Percentiles rank a stretch among this genome's conserved stretches.
Conservation (phyloP, 1,284 basidiomycete genomes). For the Ganoderma leucocontextum region DNA sequence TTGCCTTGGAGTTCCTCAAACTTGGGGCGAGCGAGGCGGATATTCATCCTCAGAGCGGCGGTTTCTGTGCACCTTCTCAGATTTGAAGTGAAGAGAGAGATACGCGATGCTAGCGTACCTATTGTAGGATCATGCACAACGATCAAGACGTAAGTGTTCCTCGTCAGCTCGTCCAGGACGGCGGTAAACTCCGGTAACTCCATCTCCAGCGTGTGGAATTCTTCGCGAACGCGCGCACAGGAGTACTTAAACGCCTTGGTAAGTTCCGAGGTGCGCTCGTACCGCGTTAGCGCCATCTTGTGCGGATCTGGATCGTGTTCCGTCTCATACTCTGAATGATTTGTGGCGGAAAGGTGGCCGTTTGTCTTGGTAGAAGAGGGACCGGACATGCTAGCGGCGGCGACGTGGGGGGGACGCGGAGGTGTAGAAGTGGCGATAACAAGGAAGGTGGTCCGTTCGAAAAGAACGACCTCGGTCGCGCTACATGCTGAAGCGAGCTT, state of each 20-base stretch:
- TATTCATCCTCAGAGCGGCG: conserved; percentile 85
- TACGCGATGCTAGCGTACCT: conserved; percentile 55
- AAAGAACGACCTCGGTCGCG: conserved; percentile 94
- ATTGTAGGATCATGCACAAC: conserved; percentile 89
- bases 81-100: conserved; percentile 11
- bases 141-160: conserved; percentile 93
- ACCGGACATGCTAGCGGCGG: conserved; percentile 35
- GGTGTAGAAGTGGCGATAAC: conserved; percentile 85
- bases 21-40: conserved; percentile 81
- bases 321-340: conserved; percentile 17
- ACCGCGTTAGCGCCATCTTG: conserved; percentile 80
- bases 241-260: conserved; percentile 95
- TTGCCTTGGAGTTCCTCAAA: conserved; percentile 86
- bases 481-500: conserved; percentile 87
- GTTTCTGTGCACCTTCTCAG: conserved; percentile 61
- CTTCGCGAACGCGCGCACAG: conserved; percentile 84
- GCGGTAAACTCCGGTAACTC: conserved; percentile 87
- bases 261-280: conserved; percentile 95
- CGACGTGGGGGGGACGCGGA: conserved; percentile 30
- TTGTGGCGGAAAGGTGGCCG: conserved; percentile 30
- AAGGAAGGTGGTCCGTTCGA: conserved; percentile 97
- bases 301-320: conserved; percentile 49
- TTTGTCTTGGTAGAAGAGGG: conserved; percentile 38
- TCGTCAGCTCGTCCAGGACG: conserved; percentile 94
- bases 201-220: conserved; percentile 85